Percentiles rank a stretch among this genome's conserved stretches.
Conservation (phyloP, 768 basidiomycete species). For the Peribolospora baueri region DNA sequence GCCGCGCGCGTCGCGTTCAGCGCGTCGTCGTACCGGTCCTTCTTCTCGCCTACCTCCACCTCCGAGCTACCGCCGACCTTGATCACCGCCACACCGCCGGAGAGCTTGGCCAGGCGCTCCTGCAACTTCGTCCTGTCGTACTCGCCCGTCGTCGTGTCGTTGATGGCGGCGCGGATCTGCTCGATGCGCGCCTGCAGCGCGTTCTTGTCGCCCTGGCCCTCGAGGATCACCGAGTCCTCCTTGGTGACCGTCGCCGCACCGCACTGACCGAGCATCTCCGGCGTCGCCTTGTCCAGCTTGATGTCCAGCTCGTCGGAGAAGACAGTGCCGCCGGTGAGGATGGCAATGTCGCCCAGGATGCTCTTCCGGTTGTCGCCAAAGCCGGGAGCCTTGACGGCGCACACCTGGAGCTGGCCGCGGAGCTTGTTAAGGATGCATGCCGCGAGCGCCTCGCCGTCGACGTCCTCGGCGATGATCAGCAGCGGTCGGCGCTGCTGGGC, state of each 20-base stretch:
- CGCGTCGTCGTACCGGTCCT: slow-evolving; percentile 79
- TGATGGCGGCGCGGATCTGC: slow-evolving; percentile 65
- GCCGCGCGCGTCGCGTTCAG: slow-evolving; percentile 95
- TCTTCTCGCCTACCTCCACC: slow-evolving; percentile 97
- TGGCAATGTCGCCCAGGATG: slow-evolving; percentile 86
- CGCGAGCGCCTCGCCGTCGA: slow-evolving; percentile 92
- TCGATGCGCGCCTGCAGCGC: slow-evolving; percentile 80
- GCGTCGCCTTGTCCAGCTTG: slow-evolving; percentile 75
- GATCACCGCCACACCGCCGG: slow-evolving; percentile 93
- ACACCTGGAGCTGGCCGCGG: slow-evolving; percentile 83
- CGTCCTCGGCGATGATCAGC: slow-evolving; percentile 88
- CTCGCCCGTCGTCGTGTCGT: slow-evolving; percentile 64
- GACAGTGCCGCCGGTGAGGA: slow-evolving; percentile 91
- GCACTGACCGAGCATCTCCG: slow-evolving; percentile 70
- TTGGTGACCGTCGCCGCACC: slow-evolving; percentile 87
- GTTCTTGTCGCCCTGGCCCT: slow-evolving; percentile 77
- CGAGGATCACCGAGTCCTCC: slow-evolving; percentile 89
- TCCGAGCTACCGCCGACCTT: slow-evolving; percentile 83
- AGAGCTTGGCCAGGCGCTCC: slow-evolving; percentile 86
- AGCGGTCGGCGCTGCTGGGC: slow-evolving; percentile 56
- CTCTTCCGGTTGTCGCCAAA: slow-evolving; percentile 99
- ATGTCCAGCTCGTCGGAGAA: slow-evolving; percentile 92
- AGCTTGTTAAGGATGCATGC: slow-evolving; percentile 99
- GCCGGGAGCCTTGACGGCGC: slow-evolving; percentile 80
- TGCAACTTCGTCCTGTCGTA: slow-evolving; percentile 88